Conservation (phyloP, 352 stramenopile species). For the Pythium phragmiticola region DNA sequence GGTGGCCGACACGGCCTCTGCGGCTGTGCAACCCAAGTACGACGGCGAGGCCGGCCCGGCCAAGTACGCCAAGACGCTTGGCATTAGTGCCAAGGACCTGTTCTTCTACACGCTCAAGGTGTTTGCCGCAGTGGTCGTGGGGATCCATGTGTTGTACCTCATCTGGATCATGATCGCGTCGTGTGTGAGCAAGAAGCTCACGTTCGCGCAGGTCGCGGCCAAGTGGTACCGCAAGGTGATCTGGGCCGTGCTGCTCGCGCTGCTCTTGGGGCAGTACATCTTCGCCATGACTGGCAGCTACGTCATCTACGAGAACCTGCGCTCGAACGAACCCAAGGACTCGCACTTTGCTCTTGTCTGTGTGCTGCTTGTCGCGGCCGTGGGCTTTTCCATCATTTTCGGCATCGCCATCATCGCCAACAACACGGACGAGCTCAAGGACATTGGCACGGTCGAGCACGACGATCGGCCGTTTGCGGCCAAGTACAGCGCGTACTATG, state of each 20-base stretch:
- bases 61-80: conserved; percentile 68
- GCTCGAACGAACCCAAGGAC: conserved; percentile 33
- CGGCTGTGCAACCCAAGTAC: conserved; percentile 30
- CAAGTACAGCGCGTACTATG: conserved; percentile 87
- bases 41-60: conserved; percentile 55
- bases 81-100: conserved; percentile 56
- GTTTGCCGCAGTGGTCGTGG: conserved; percentile 55
- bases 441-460: conserved; percentile 76
- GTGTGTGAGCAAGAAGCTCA: conserved; percentile 48
- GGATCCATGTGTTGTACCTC: conserved; percentile 65
- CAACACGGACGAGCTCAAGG: conserved; percentile 67
- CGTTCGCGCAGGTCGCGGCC: conserved; percentile 46
- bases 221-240: conserved; percentile 85
- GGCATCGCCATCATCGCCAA: conserved; percentile 64
- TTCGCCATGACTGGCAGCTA: conserved; percentile 83
- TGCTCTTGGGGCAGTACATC: conserved; percentile 86
- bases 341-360: conserved; percentile 42
- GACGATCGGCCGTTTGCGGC: conserved; percentile 72
- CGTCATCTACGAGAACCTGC: conserved; percentile 54
- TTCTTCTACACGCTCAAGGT: conserved; percentile 83
- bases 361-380: conserved; percentile 39
- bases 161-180: conserved; percentile 51
- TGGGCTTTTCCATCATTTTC: conserved; percentile 62
- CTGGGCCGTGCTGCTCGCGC: conserved; percentile 62
- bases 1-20: conserved; percentile 7